Percentiles rank a stretch among this genome's conserved stretches.
These are phyloP conservation scores for Solanum ossicruentum DNA, from an alignment of 257 asterid species.

Conservation along the genomic window DNA sequence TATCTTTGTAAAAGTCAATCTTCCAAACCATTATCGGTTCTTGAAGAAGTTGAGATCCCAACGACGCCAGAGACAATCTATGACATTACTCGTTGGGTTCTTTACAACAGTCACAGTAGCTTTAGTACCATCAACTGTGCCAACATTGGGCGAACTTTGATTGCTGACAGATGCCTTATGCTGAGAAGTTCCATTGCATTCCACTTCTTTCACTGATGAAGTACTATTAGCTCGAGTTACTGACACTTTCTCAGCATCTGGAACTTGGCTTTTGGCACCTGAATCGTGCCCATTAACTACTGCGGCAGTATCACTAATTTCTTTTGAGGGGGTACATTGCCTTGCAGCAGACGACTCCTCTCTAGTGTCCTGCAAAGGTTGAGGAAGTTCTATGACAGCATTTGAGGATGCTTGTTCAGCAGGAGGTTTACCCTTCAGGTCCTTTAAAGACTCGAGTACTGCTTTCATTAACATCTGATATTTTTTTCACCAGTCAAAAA, in stretches of 20 bases:
- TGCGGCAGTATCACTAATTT: constrained; percentile 1
- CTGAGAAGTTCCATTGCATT: constrained; percentile 9
- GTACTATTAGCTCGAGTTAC: constrained; percentile 1
- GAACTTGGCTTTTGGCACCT: not conserved
- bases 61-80: constrained; percentile 75
- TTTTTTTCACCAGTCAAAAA: not conserved
- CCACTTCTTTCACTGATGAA: constrained; percentile 8
- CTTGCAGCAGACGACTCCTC: constrained; percentile 2
- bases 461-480: constrained; percentile 82
- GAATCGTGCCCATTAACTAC: constrained; percentile 4
- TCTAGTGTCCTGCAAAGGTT: constrained; percentile 14
- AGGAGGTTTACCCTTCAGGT: constrained; percentile 13
- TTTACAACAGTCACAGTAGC: constrained; percentile 68
- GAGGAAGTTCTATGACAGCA: constrained; percentile 11
- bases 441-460: constrained; percentile 66
- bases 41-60: constrained; percentile 81
- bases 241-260: not conserved
- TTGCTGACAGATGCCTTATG: constrained; percentile 3
- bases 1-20: not conserved
- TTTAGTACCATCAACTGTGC: constrained; percentile 40
- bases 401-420: constrained; percentile 18
- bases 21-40: constrained; percentile 28
- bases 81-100: constrained; percentile 39
- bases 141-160: constrained; percentile 23
- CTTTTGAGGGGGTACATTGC: constrained; percentile 3